Evolutionary conservation across 768 basidiomycete species (phyloP), one percentile per base, ranked within the genome.

Genomic region (Hygrophoropsis aurantiaca): DNA sequence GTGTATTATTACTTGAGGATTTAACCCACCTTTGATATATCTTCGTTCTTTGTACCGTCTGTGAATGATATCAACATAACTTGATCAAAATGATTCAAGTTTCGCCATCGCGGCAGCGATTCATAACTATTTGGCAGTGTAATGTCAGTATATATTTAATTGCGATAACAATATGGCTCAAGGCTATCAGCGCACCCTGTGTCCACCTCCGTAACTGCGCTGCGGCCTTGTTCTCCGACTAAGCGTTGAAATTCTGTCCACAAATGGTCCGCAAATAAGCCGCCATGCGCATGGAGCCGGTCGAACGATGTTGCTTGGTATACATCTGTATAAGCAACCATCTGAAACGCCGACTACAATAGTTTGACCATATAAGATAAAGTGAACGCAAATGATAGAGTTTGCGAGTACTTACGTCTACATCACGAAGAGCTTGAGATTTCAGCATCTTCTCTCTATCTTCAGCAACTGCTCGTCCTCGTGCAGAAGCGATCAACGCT

Each of bases 11-110:
- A 43, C 20, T 5, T 26, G 25, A 48, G n/a, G 38, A 33, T 24
- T 3, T 34, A 35, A 51, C 19, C 33, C 48, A 71, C 70, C 61
- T 67, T 71, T 5, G 58, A 52, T 8, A 72, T 59, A 45, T 73
- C 67, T 36, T 64, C 65, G 41, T 58, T 61, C 47, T 73, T 73
- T 13, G 50, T 47, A 1, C 61, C 67, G 53, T 73, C 68, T 7
- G 58, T 54, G 52, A 67, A 71, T 15, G 61, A 42, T 2, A 64
- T 52, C 4, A 53, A 51, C 25, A 54, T 51, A 11, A 68, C 42
- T 1, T 52, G 13, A 5, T 46, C 11, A 21, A 49, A 49, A 37
- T 49, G 48, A 13, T 39, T 49, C 36, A 49, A n/a, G 15, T 37
- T 44, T 7, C 26, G 19, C 47, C 47, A 49, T 7, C 13, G 10